These are phyloP conservation scores for Trichoderma guizhouense DNA, from an alignment of 2,329 filamentous ascomycete genomes.

Conservation along the genomic window DNA sequence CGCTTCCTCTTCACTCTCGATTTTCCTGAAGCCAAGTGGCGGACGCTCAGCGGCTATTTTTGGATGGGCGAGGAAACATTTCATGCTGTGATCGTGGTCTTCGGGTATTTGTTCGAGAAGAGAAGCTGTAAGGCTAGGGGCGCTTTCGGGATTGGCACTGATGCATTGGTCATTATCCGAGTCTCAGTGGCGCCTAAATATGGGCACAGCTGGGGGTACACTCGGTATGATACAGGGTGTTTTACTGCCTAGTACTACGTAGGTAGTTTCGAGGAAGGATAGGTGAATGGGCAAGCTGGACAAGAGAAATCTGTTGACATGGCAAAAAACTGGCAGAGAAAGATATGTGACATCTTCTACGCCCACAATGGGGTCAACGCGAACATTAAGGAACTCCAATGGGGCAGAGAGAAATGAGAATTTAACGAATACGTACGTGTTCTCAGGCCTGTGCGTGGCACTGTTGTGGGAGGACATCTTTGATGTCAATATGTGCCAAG, in stretches of 20 bases:
- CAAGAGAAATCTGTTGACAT: not conserved
- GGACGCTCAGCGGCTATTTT: not conserved
- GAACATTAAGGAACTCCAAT: not conserved
- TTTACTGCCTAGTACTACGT: not conserved
- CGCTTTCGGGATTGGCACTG: not conserved
- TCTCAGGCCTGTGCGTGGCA: not conserved
- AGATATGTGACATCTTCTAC: not conserved
- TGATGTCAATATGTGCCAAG: rapidly evolving
- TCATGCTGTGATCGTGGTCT: not conserved
- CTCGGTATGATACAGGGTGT: not conserved
- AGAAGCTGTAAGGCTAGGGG: not conserved
- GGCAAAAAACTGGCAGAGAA: not conserved
- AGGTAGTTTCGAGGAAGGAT: not conserved
- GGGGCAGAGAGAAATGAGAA: not conserved
- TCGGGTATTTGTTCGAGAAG: not conserved
- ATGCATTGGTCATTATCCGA: not conserved
- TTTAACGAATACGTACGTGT: not conserved
- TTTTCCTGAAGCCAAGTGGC: not conserved
- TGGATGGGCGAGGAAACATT: not conserved
- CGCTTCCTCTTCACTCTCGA: not conserved
- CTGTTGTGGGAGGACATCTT: not conserved
- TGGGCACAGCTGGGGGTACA: not conserved
- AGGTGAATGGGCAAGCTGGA: not conserved
- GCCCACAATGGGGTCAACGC: not conserved
- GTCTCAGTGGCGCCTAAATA: not conserved